A percentile compares a stretch with the other conserved stretches of the same genome.
Evolutionary conservation across 306 rosid genomes (phyloP).

Genomic region (Geum urbanum): DNA sequence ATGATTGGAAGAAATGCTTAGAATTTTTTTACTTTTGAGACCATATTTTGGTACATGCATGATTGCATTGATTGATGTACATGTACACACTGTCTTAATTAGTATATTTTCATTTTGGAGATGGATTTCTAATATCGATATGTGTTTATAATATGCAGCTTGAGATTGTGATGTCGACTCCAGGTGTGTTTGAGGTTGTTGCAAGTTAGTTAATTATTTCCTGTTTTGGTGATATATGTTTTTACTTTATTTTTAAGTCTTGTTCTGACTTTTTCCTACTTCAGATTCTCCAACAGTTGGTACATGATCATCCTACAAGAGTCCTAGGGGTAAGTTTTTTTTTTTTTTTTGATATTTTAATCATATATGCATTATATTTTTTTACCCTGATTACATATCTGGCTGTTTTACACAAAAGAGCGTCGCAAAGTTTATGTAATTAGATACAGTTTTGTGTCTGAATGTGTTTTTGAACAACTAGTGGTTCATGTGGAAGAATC

Average conservation of each 20-base stretch:
- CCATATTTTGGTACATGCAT: not conserved
- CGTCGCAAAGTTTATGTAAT: constrained; percentile 7
- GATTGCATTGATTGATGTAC: not conserved
- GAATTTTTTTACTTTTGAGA: no score
- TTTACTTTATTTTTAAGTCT: no score
- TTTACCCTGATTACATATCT: constrained; percentile 3
- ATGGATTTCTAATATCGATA: constrained; percentile 29
- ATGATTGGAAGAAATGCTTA: not conserved
- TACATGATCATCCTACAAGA: constrained; percentile 62
- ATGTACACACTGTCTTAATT: not conserved
- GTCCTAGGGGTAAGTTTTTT: constrained; percentile 55
- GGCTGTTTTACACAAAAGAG: constrained; percentile 13
- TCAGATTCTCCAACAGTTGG: constrained; percentile 71
- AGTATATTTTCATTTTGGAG: not conserved
- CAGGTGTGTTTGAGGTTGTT: constrained; percentile 91
- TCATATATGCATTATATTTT: not conserved
- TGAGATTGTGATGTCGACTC: constrained; percentile 83
- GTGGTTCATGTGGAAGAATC: not conserved
- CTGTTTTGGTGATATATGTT: no score
- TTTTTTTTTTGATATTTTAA: constrained; percentile 18
- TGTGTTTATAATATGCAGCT: constrained; percentile 46
- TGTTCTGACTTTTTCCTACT: constrained; percentile 15
- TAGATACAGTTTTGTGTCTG: constrained; percentile 9
- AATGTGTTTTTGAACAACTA: not conserved
- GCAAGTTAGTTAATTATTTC: constrained; percentile 18